Evolutionary conservation across 108 stramenopile species (phyloP), one percentile per base, ranked within the genome.

Genomic region (Poteriospumella lacustris): DNA sequence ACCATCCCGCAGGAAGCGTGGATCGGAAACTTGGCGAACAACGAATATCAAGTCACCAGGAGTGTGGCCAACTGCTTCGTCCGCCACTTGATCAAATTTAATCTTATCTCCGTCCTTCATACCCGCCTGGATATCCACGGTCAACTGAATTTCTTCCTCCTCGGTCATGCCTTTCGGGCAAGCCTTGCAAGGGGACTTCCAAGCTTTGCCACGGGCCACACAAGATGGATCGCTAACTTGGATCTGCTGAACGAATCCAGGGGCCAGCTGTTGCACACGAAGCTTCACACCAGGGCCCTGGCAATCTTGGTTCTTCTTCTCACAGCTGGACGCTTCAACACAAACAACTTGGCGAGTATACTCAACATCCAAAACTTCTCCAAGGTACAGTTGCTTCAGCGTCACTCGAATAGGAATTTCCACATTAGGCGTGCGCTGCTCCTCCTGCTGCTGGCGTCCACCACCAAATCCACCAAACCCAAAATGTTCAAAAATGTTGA

Each of bases 131-230:
- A 95, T 79, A 77, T 96, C 94, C 58, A 96, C 88, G 0, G 97
- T 96, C 75, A 97, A 82, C 44, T 90, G 88, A 64, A 95, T 94
- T 82, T 91, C 91, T 84, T 97, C 97, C 26, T 93, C 83, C 72
- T 91, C 85, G 2, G 97, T 97, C 75, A 93, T 86, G 1, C 91
- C 91, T n/a, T 87, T 84, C 1, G 94, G 94, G 85, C 96, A 97
- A 2, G 82, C 92, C 58, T 77, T 69, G 78, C 96, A 97, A 43
- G 89, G 86, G 33, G 80, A 52, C 33, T 87, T 83, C 96, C 96
- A 97, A 88, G 90, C 90, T 78, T 96, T 94, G 9, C 96, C 96
- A 0, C 86, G 91, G 5, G 94, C 92, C 15, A 96, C 89, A 80
- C 96, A 97, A 43, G 89, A 89, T 3, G 92, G 92, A 79, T 97